Evolutionary conservation across 768 basidiomycete genomes (phyloP).

Genomic region (Boletus rubropictus): DNA sequence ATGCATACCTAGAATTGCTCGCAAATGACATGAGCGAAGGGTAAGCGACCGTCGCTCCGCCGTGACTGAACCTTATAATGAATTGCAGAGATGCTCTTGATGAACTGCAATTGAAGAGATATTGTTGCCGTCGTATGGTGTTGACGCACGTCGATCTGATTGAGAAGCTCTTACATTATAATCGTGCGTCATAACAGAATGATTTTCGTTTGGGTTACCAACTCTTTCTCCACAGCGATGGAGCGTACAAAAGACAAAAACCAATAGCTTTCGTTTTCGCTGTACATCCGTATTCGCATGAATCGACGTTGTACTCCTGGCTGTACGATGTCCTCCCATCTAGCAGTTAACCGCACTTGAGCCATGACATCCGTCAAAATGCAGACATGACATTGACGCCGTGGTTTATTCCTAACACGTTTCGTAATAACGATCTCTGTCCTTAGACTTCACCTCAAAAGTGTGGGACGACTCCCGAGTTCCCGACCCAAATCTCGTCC

Average conservation of each 20-base stretch:
- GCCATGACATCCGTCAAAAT: background rate
- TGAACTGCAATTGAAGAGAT: slow-evolving; percentile 82
- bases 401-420: background rate
- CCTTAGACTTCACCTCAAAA: background rate
- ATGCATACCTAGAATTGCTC: slow-evolving; percentile 75
- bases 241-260: slow-evolving; percentile 30
- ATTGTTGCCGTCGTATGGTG: slow-evolving; percentile 97
- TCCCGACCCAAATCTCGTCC: background rate
- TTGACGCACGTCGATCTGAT: slow-evolving; percentile 96
- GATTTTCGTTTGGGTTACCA: background rate
- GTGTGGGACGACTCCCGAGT: background rate
- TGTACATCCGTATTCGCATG: slow-evolving; percentile 1
- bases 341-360: background rate
- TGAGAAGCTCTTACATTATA: slow-evolving; percentile 94
- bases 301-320: background rate
- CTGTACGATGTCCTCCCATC: background rate
- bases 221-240: slow-evolving; percentile 23
- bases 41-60: slow-evolving; percentile 40
- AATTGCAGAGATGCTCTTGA: slow-evolving; percentile 76
- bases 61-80: background rate
- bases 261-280: slow-evolving; percentile 1
- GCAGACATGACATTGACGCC: too few species aligned
- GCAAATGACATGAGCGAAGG: slow-evolving; percentile 82
- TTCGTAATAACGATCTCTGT: background rate
- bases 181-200: slow-evolving; percentile 55